phyloP scores from a whole-genome alignment of 2,329 filamentous ascomycete species.

The Ramichloridium luteum region DNA sequence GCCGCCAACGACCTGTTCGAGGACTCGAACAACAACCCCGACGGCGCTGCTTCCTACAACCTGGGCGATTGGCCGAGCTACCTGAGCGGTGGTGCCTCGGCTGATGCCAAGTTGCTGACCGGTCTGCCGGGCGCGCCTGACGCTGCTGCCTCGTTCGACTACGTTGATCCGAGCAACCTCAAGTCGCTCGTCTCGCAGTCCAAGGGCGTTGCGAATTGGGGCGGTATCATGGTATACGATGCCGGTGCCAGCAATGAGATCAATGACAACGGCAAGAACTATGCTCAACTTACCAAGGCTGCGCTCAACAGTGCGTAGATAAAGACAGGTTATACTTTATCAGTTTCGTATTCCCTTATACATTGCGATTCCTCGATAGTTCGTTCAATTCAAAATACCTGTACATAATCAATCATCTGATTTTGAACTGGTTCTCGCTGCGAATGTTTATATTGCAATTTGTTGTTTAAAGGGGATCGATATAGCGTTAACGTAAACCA shows the following conservation, averaged over 20 bases:
- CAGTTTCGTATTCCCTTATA: too few species aligned
- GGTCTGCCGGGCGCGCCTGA: constrained; percentile 31
- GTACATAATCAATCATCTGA: too few species aligned
- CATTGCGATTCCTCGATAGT: too few species aligned
- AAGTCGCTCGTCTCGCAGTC: constrained; percentile 33
- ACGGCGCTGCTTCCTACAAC: constrained; percentile 34
- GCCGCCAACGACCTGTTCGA: constrained; percentile 21
- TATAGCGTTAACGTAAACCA: too few species aligned
- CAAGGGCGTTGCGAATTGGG: constrained; percentile 34
- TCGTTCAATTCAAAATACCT: too few species aligned
- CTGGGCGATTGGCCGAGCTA: constrained; percentile 22
- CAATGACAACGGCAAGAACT: constrained; percentile 28
- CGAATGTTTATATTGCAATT: too few species aligned
- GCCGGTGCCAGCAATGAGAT: constrained; percentile 36
- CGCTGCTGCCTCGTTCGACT: constrained; percentile 27
- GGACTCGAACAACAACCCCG: constrained; percentile 12
- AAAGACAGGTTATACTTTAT: too few species aligned
- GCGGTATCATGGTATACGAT: constrained; percentile 50
- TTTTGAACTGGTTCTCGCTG: too few species aligned
- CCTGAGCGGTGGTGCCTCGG: background rate
- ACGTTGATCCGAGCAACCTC: constrained; percentile 37
- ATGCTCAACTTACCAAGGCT: constrained; percentile 34
- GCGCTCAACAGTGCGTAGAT: constrained; percentile 19
- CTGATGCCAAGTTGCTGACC: constrained; percentile 40
- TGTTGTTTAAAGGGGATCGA: too few species aligned